Conservation (phyloP, 331 rosid species). For the Malus hybrid region DNA sequence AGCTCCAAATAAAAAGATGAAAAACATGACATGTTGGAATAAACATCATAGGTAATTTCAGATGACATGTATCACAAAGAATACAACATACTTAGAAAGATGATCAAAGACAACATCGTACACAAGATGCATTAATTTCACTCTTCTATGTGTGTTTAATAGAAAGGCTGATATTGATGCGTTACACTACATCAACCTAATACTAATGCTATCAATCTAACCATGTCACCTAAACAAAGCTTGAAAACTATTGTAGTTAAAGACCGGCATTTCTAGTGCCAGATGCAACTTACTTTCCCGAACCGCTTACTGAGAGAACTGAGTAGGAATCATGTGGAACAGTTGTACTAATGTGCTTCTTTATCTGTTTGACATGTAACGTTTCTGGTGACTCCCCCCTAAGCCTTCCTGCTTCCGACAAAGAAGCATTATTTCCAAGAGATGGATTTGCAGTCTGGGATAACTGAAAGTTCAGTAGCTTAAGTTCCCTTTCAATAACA, state of each 20-base stretch:
- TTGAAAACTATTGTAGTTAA: neutral
- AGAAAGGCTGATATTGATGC: neutral
- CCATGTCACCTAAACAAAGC: neutral
- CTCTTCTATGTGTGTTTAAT: neutral
- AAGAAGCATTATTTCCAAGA: conserved; percentile 81
- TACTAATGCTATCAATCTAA: neutral
- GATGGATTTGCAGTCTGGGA: conserved; percentile 92
- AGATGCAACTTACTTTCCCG: conserved; percentile 83
- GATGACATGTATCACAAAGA: neutral
- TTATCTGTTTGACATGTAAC: conserved; percentile 81
- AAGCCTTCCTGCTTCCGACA: conserved; percentile 77
- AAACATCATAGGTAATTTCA: neutral
- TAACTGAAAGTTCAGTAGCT: conserved; percentile 80
- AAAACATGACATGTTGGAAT: neutral
- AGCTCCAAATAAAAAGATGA: neutral
- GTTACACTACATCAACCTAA: neutral
- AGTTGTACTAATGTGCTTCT: conserved; percentile 88
- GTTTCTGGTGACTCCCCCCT: conserved; percentile 72
- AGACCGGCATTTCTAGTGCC: neutral
- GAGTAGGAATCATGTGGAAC: conserved; percentile 99
- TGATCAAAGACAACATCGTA: neutral
- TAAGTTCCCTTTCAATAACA: conserved; percentile 84
- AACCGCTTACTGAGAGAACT: conserved; percentile 92
- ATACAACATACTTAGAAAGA: neutral
- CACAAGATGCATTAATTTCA: neutral